Evolutionary conservation across 1,139 yeast species (phyloP).

Genomic region (Ogataea hybrid): DNA sequence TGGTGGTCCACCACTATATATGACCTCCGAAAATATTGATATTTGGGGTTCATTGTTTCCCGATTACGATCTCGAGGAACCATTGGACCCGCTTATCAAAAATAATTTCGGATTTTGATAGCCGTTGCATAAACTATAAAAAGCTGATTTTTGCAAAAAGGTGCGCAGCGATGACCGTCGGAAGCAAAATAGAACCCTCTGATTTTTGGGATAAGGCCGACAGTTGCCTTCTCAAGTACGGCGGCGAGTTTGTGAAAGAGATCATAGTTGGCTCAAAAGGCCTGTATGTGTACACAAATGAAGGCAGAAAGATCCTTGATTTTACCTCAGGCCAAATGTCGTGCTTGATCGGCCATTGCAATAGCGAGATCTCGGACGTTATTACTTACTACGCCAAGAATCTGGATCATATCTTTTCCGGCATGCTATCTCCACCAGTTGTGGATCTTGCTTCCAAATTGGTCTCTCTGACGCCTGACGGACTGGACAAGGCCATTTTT

Average conservation of each 20-base stretch:
- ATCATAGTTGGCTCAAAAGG: conserved; percentile 19
- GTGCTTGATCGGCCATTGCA: conserved; percentile 28
- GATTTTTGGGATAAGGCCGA: conserved; percentile 19
- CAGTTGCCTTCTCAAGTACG: conserved; percentile 11
- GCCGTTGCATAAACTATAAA: conserved; percentile 1
- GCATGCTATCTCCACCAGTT: conserved; percentile 30
- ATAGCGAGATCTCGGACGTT: conserved; percentile 24
- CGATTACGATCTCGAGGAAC: conserved; percentile 32
- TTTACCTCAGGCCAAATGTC: conserved; percentile 32
- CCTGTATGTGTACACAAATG: conserved; percentile 23
- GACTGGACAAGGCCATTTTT: conserved; percentile 26
- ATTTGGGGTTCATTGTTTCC: conserved; percentile 53
- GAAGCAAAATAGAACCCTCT: not conserved
- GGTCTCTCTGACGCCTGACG: conserved; percentile 23
- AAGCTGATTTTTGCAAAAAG: too few relatives aligned
- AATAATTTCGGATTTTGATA: conserved; percentile 2
- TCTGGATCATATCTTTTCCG: conserved; percentile 27
- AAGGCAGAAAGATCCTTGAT: conserved; percentile 25
- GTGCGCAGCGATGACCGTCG: conserved; percentile 3
- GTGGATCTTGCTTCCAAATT: conserved; percentile 27
- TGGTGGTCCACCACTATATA: conserved; percentile 53
- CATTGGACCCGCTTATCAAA: too few relatives aligned
- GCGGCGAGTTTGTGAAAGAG: conserved; percentile 15
- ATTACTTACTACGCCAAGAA: conserved; percentile 23
- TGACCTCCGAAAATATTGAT: conserved; percentile 51